Percentiles rank a stretch among this genome's conserved stretches.
Evolutionary conservation across 2,329 filamentous ascomycete genomes (phyloP).

Genomic region (Amesomyces nigricolor): DNA sequence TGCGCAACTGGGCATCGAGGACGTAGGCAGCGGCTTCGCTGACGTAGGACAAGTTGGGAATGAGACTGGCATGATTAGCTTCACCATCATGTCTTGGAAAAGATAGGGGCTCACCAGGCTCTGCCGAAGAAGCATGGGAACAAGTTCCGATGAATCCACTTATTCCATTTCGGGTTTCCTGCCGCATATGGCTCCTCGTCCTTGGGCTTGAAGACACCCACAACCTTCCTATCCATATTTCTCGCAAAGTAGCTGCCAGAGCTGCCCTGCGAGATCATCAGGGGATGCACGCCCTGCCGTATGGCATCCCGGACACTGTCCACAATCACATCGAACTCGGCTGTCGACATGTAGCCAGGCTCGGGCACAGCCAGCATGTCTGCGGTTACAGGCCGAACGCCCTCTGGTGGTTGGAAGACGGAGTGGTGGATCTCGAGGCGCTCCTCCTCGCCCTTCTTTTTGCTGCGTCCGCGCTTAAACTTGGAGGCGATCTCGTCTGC

Average conservation of each 20-base stretch:
- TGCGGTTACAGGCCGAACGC: constrained; percentile 71
- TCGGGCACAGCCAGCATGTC: constrained; percentile 63
- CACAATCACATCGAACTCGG: constrained; percentile 81
- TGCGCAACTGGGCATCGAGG: constrained; percentile 82
- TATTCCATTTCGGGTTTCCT: constrained; percentile 98
- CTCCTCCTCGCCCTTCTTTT: constrained; percentile 69
- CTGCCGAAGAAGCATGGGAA: constrained; percentile 97
- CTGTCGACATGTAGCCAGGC: constrained; percentile 64
- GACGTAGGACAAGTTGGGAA: constrained; percentile 95
- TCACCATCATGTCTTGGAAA: not conserved
- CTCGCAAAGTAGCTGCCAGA: constrained; percentile 97
- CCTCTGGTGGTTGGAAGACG: constrained; percentile 90
- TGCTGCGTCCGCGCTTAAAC: constrained; percentile 81
- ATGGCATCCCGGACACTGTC: constrained; percentile 89
- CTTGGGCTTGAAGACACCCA: constrained; percentile 98
- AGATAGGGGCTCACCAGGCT: constrained; percentile 58
- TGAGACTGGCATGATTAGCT: constrained; percentile 51
- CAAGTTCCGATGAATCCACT: constrained; percentile 97
- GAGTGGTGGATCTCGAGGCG: constrained; percentile 94
- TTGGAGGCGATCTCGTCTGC: constrained; percentile 96
- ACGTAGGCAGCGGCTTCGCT: constrained; percentile 97
- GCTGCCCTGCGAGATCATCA: constrained; percentile 94
- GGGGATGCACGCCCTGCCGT: constrained; percentile 83
- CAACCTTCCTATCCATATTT: constrained; percentile 85
- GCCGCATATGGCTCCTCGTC: constrained; percentile 97